phyloP scores from a whole-genome alignment of 2,329 filamentous ascomycete genomes.

The Claviceps fusiformis region DNA sequence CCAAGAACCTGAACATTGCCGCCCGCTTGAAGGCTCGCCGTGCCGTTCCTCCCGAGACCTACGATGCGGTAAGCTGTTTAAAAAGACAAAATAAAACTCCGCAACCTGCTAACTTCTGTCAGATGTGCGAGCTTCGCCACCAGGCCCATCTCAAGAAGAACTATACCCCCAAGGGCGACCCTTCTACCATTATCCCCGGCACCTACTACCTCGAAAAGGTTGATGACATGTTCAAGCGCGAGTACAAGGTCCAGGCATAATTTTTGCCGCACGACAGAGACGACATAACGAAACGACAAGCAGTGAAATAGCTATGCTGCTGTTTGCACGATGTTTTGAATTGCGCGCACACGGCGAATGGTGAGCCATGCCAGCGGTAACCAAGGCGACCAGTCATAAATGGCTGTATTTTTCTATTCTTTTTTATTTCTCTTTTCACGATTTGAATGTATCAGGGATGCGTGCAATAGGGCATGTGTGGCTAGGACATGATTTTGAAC shows the following conservation, averaged over 20 bases:
- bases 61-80: constrained; percentile 45
- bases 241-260: constrained; percentile 64
- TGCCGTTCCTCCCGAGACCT: constrained; percentile 55
- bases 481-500: constrained; percentile 5
- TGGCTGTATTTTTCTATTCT: background rate
- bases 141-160: constrained; percentile 72
- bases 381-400: background rate
- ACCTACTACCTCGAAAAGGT: constrained; percentile 71
- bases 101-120: background rate
- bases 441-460: constrained; percentile 5
- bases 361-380: background rate
- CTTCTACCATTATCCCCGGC: constrained; percentile 50
- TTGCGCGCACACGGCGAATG: background rate
- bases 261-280: constrained; percentile 1
- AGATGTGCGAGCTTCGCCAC: constrained; percentile 72
- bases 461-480: constrained; percentile 3
- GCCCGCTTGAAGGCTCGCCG: constrained; percentile 52
- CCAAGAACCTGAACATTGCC: constrained; percentile 56
- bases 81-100: background rate
- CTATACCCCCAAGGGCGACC: constrained; percentile 56
- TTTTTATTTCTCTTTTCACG: background rate
- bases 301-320: constrained; percentile 3
- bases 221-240: constrained; percentile 76
- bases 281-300: background rate
- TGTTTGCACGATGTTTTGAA: constrained; percentile 2